phyloP scores from a whole-genome alignment of 176 grass and related monocot genomes.

The Alopecurus myosuroides region DNA sequence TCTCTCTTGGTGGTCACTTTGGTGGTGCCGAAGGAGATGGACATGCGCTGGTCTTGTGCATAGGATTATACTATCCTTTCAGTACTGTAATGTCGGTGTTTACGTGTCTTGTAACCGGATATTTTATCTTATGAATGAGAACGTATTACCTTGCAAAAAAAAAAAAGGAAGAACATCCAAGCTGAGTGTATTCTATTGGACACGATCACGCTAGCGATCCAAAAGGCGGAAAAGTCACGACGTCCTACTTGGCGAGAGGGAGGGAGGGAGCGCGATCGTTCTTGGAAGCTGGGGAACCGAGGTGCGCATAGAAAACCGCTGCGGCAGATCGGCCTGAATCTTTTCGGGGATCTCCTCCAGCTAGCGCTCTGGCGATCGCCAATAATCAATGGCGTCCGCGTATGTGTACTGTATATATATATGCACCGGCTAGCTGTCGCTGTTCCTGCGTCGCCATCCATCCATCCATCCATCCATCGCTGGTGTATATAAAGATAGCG shows the following conservation, averaged over 20 bases:
- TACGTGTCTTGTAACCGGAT: too few relatives aligned
- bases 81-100: too few relatives aligned
- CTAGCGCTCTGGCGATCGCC: neutral
- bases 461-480: neutral
- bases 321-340: constrained; percentile 33
- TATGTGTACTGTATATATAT: neutral
- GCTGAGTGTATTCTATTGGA: neutral
- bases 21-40: too few relatives aligned
- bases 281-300: constrained; percentile 24
- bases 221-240: neutral
- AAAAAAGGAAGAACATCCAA: neutral
- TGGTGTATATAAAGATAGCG: neutral
- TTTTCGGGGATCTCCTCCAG: constrained; percentile 32
- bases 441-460: constrained; percentile 10
- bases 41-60: too few relatives aligned
- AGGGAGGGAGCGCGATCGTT: constrained; percentile 21
- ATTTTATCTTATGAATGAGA: too few relatives aligned
- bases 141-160: too few relatives aligned
- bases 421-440: neutral
- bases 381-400: constrained; percentile 1
- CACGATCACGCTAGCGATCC: neutral
- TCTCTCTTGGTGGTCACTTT: too few relatives aligned
- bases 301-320: constrained; percentile 10
- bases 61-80: too few relatives aligned
- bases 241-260: constrained; percentile 7